Conservation (phyloP, 805 yeast species). For the Lipomyces oligophaga region DNA sequence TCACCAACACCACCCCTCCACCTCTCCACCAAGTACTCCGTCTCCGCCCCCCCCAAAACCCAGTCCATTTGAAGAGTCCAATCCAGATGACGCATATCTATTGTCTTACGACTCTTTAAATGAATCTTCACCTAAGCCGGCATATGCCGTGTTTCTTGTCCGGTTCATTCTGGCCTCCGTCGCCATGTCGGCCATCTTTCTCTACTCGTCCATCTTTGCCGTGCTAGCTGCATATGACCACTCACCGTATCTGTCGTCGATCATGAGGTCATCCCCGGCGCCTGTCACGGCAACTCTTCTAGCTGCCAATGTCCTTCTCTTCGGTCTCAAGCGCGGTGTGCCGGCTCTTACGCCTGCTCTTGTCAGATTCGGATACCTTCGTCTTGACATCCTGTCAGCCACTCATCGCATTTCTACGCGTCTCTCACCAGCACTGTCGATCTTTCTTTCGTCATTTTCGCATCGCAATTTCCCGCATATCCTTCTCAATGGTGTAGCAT, state of each 20-base stretch:
- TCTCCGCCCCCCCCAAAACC: neutral
- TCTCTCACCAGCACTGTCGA: constrained; percentile 4
- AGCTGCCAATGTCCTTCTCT: constrained; percentile 8
- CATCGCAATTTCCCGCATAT: constrained; percentile 20
- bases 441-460: constrained; percentile 20
- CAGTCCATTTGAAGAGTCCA: neutral
- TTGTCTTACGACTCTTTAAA: neutral
- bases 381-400: constrained; percentile 12
- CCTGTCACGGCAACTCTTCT: constrained; percentile 20
- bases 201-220: neutral
- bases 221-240: neutral
- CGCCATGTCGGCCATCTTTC: constrained; percentile 2
- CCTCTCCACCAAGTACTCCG: neutral
- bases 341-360: constrained; percentile 14
- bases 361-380: constrained; percentile 18
- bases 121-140: neutral
- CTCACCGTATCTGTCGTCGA: neutral
- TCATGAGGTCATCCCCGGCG: constrained; percentile 7
- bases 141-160: constrained; percentile 8
- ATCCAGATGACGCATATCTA: neutral
- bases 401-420: constrained; percentile 7
- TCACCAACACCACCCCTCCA: neutral
- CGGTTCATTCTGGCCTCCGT: constrained; percentile 11
- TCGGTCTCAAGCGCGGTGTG: constrained; percentile 12
- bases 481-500: constrained; percentile 14